phyloP scores from a whole-genome alignment of 768 basidiomycete genomes.

The Pleurotus citrinopileatus region DNA sequence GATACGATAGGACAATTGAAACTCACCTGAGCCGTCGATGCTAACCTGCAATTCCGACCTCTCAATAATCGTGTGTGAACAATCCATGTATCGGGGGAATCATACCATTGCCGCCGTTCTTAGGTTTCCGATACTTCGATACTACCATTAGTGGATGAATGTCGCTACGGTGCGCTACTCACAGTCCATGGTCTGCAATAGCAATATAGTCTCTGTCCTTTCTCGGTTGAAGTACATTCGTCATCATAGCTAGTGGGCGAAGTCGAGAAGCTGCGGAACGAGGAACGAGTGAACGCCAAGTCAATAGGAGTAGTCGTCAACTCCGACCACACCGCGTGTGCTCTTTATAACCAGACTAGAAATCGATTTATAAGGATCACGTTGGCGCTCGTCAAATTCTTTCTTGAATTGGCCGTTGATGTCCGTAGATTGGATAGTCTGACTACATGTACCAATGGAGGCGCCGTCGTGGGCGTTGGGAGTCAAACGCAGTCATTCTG shows the following conservation, averaged over 20 bases:
- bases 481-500: not conserved
- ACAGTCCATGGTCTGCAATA: conserved; percentile 82
- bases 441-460: too few species aligned
- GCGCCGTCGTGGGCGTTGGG: too few species aligned
- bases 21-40: conserved; percentile 75
- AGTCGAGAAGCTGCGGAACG: too few species aligned
- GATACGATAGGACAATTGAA: not conserved
- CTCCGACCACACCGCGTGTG: too few species aligned
- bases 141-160: conserved; percentile 2
- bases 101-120: conserved; percentile 68
- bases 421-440: not conserved
- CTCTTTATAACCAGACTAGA: too few species aligned
- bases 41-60: conserved; percentile 40
- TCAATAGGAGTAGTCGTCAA: too few species aligned
- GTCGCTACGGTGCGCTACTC: conserved; percentile 22
- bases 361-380: not conserved
- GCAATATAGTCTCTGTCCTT: conserved; percentile 65
- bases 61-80: not conserved
- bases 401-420: conserved; percentile 4
- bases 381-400: not conserved
- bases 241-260: too few species aligned
- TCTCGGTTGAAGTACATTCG: conserved; percentile 48
- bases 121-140: conserved; percentile 73
- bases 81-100: not conserved
- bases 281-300: too few species aligned